phyloP scores from a whole-genome alignment of 306 rosid genomes.

The Morella rubra region DNA sequence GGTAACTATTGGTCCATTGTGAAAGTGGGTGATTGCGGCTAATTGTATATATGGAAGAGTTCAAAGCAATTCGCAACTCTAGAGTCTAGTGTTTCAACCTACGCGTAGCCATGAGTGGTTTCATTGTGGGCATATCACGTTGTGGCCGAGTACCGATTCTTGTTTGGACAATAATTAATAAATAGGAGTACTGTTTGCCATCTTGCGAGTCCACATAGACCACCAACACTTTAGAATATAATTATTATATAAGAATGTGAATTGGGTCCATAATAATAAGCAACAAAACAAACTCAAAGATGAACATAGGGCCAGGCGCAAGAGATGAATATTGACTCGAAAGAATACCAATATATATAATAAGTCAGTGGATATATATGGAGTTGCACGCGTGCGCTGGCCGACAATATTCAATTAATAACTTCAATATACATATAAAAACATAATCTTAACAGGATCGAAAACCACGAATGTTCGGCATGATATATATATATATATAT shows the following conservation, averaged over 20 bases:
- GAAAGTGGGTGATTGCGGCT: neutral
- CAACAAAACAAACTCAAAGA: neutral
- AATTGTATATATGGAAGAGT: no score
- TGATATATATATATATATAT: constrained; percentile 21
- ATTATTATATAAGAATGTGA: neutral
- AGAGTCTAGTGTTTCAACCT: neutral
- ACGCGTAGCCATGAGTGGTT: neutral
- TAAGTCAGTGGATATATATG: neutral
- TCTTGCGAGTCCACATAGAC: neutral
- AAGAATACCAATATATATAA: constrained; percentile 14
- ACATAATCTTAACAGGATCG: constrained; percentile 12
- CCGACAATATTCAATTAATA: constrained; percentile 8
- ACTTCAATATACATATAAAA: constrained; percentile 15
- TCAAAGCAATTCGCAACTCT: neutral
- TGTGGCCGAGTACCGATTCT: neutral
- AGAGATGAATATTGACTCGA: neutral
- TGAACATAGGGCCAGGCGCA: neutral
- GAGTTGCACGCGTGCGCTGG: constrained; percentile 56
- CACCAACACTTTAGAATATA: neutral
- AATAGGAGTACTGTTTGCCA: neutral
- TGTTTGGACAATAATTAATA: neutral
- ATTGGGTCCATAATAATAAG: no score
- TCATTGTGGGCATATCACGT: neutral
- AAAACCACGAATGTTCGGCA: constrained; percentile 21
- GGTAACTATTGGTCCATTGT: neutral